Conservation (phyloP, 495 filamentous ascomycete genomes). For the Penicillium nucicola region DNA sequence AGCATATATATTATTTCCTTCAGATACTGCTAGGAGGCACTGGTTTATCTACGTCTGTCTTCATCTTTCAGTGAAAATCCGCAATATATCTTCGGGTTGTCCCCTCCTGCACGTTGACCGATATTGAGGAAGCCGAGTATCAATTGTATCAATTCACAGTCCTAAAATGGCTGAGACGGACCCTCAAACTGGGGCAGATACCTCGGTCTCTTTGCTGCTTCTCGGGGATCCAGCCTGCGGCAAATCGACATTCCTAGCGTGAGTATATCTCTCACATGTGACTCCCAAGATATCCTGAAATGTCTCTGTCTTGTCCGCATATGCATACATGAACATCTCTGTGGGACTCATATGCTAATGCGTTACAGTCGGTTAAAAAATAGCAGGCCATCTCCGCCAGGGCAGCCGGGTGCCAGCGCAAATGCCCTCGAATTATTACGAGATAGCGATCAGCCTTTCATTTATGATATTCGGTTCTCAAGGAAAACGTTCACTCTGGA, state of each 20-base stretch:
- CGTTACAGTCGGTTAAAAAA: slow-evolving; percentile 26
- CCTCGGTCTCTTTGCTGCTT: slow-evolving; percentile 66
- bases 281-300: not conserved
- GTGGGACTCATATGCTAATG: not conserved
- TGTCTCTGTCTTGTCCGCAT: too few species aligned
- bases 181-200: slow-evolving; percentile 12
- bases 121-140: not conserved
- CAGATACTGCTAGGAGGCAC: too few species aligned
- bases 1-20: too few species aligned
- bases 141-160: not conserved
- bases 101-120: not conserved
- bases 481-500: slow-evolving; percentile 68
- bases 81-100: not conserved
- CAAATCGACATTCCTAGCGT: slow-evolving; percentile 89
- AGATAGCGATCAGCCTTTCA: slow-evolving; percentile 79
- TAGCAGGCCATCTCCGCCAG: slow-evolving; percentile 8
- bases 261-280: slow-evolving; percentile 32
- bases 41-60: too few species aligned
- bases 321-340: too few species aligned
- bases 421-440: slow-evolving; percentile 46
- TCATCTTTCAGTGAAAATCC: too few species aligned
- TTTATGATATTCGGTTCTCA: slow-evolving; percentile 70
- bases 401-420: not conserved
- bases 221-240: slow-evolving; percentile 79
- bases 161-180: slow-evolving; percentile 11